These are phyloP conservation scores for Hypoxylon sp. DNA, from an alignment of 2,329 filamentous ascomycete species.

Conservation along the genomic window DNA sequence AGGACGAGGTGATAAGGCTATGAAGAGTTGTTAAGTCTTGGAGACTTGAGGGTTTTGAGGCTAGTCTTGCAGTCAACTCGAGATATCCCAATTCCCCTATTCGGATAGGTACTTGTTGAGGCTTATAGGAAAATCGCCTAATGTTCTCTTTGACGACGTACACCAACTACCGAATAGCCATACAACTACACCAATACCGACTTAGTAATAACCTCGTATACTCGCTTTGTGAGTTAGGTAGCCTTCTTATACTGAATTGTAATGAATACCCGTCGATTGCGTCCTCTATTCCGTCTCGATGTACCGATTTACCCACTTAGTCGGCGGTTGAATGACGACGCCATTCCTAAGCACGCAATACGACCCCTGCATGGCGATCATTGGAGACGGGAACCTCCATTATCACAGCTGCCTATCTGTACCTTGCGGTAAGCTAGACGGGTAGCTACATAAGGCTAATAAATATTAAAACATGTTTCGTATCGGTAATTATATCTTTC, in stretches of 20 bases:
- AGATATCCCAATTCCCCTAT: not conserved
- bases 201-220: not conserved
- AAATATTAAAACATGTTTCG: not conserved
- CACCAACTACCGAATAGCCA: not conserved
- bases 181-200: not conserved
- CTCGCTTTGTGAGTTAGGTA: not conserved
- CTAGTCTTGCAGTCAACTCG: not conserved
- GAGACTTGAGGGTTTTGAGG: not conserved
- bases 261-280: not conserved
- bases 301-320: not conserved
- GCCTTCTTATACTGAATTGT: not conserved
- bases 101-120: not conserved
- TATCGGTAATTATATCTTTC: too few species aligned
- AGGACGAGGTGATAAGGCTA: not conserved
- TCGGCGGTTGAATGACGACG: constrained; percentile 6
- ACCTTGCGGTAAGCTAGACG: not conserved
- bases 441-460: not conserved
- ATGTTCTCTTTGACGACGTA: too few species aligned
- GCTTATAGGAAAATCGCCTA: not conserved
- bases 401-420: not conserved
- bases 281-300: too few species aligned
- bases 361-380: constrained; percentile 35
- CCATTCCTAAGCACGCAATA: constrained; percentile 38
- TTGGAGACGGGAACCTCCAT: constrained; percentile 16
- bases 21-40: not conserved